phyloP scores from a whole-genome alignment of 805 yeast genomes.

The Dipodascus albidus region DNA sequence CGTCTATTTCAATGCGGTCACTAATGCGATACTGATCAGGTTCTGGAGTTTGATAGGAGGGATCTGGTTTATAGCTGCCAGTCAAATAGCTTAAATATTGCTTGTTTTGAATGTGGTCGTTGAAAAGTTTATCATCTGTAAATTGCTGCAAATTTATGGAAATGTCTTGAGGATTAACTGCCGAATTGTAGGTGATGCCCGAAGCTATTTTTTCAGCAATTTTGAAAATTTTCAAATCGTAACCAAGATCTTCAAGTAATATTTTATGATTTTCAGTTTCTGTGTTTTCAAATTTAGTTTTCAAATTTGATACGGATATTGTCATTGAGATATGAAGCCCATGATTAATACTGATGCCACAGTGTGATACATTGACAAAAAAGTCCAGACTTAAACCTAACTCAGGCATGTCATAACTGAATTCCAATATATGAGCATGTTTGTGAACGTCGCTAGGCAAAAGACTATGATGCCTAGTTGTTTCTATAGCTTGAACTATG shows the following conservation, averaged over 20 bases:
- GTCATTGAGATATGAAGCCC: background rate
- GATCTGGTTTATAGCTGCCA: background rate
- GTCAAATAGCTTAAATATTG: background rate
- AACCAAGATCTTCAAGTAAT: background rate
- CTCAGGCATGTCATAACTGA: background rate
- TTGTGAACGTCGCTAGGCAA: background rate
- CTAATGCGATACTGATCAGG: background rate
- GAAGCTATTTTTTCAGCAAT: background rate
- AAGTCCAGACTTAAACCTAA: background rate
- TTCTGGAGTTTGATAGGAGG: background rate
- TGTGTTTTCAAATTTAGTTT: background rate
- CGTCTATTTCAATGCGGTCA: background rate
- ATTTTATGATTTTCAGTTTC: too few relatives aligned
- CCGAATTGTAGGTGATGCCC: background rate
- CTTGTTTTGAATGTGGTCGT: background rate
- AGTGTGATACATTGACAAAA: background rate
- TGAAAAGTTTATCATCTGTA: background rate
- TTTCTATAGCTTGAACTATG: background rate
- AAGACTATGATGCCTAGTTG: background rate
- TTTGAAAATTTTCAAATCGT: background rate
- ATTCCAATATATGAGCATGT: background rate
- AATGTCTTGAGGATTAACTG: background rate
- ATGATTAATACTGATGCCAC: background rate
- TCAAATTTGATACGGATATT: background rate
- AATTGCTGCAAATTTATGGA: background rate